phyloP scores from a whole-genome alignment of 352 stramenopile species.

The Lagenidium giganteum region DNA sequence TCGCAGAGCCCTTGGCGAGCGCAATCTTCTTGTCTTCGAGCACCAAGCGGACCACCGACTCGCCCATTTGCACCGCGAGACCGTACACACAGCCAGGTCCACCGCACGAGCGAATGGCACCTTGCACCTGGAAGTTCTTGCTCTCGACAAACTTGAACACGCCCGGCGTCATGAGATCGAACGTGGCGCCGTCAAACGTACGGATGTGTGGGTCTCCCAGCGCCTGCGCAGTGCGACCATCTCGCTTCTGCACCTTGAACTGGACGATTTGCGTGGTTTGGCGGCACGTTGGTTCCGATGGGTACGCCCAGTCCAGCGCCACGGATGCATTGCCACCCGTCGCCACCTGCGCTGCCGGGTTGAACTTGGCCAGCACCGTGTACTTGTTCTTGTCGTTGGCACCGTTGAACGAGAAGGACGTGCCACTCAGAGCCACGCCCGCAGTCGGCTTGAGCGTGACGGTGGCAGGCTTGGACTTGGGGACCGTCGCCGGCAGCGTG shows the following conservation, averaged over 20 bases:
- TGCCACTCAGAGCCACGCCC: no score
- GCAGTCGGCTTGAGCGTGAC: no score
- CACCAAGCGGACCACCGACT: slow-evolving; percentile 22
- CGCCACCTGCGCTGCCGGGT: no score
- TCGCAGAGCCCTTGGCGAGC: slow-evolving; percentile 12
- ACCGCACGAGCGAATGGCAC: no score
- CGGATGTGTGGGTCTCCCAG: slow-evolving; percentile 5
- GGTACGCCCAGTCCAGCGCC: no score
- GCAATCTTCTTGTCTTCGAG: slow-evolving; percentile 17
- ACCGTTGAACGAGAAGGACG: no score
- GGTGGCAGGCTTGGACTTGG: no score
- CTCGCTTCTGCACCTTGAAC: slow-evolving; percentile 6
- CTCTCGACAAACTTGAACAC: slow-evolving; percentile 8
- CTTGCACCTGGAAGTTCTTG: slow-evolving; percentile 18
- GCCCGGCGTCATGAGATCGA: slow-evolving; percentile 1
- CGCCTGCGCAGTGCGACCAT: slow-evolving; percentile 8
- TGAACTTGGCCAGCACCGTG: no score
- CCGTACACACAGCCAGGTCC: slow-evolving; percentile 27
- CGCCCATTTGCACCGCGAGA: slow-evolving; percentile 17
- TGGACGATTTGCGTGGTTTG: slow-evolving; percentile 12
- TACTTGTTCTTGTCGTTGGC: no score
- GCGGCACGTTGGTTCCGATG: no score
- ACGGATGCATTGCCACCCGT: no score
- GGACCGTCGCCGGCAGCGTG: no score
- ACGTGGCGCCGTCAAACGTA: not conserved